phyloP scores from a whole-genome alignment of 257 asterid genomes.

The Plantago major region DNA sequence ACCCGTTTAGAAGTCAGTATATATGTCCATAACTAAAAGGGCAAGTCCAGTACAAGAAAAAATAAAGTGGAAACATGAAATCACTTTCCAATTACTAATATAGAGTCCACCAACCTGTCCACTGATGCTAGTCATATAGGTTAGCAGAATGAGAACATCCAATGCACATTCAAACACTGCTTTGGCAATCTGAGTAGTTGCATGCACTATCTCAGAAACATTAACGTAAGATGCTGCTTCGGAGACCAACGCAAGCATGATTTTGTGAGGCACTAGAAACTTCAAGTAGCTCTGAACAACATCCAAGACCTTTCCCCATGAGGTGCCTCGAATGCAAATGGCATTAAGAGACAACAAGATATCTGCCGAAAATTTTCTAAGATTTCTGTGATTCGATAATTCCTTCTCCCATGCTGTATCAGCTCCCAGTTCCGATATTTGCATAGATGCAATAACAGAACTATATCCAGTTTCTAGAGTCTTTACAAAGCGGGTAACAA shows the following conservation, averaged over 20 bases:
- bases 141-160: slow-evolving; percentile 77
- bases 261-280: slow-evolving; percentile 76
- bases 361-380: slow-evolving; percentile 76
- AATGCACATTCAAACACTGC: slow-evolving; percentile 81
- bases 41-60: no score
- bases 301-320: slow-evolving; percentile 77
- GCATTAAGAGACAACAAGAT: slow-evolving; percentile 64
- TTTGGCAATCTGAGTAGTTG: slow-evolving; percentile 86
- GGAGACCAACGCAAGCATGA: slow-evolving; percentile 39
- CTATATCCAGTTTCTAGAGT: slow-evolving; percentile 69
- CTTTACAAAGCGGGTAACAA: slow-evolving; percentile 66
- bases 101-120: slow-evolving; percentile 72
- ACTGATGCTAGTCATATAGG: slow-evolving; percentile 75
- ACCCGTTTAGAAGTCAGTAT: no score
- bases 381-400: slow-evolving; percentile 59
- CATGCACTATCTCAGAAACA: slow-evolving; percentile 63
- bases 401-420: slow-evolving; percentile 83
- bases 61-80: neutral
- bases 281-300: slow-evolving; percentile 64
- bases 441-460: slow-evolving; percentile 48
- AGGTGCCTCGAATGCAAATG: slow-evolving; percentile 59
- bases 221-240: slow-evolving; percentile 36
- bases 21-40: no score
- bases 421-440: slow-evolving; percentile 68
- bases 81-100: slow-evolving; percentile 9